Conservation (phyloP, 1,284 basidiomycete genomes). For the Abortiporus biennis region DNA sequence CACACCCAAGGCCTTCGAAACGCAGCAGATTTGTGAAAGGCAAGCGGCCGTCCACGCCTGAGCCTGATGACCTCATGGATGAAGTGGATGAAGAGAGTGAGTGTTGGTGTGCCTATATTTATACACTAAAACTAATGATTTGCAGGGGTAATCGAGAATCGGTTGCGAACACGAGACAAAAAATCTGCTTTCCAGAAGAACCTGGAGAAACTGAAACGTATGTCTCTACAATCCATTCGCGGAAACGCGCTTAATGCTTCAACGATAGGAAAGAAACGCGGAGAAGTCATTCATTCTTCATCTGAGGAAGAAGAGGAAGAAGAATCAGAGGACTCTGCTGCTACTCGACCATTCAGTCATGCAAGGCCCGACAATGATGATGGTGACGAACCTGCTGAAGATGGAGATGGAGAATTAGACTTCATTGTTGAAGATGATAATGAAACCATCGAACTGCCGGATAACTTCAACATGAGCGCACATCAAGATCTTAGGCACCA, state of each 20-base stretch:
- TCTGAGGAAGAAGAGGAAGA: constrained; percentile 34
- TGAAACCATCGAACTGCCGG: constrained; percentile 48
- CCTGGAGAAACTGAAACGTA: constrained; percentile 60
- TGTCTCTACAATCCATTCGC: constrained; percentile 13
- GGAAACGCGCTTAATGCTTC: neutral
- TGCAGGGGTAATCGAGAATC: constrained; percentile 55
- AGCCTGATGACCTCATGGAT: constrained; percentile 43
- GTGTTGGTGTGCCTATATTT: constrained; percentile 15
- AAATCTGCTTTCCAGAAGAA: constrained; percentile 55
- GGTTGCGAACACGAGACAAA: constrained; percentile 57
- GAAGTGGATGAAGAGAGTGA: constrained; percentile 56
- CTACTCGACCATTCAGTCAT: constrained; percentile 32
- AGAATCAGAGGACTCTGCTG: constrained; percentile 25
- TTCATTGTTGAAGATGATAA: constrained; percentile 75
- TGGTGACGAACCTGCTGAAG: constrained; percentile 24
- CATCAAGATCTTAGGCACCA: constrained; percentile 71
- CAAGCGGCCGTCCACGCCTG: constrained; percentile 36
- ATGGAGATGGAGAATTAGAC: constrained; percentile 34
- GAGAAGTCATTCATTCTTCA: constrained; percentile 25
- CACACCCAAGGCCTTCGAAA: constrained; percentile 22
- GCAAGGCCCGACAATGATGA: constrained; percentile 28
- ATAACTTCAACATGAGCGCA: constrained; percentile 70
- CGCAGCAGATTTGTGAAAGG: constrained; percentile 44
- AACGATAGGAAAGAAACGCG: constrained; percentile 41
- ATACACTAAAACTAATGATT: too few species aligned